A percentile compares a stretch with the other conserved stretches of the same genome.
These are phyloP conservation scores for Quercus engelmannii DNA, from an alignment of 306 rosid genomes.

Conservation along the genomic window DNA sequence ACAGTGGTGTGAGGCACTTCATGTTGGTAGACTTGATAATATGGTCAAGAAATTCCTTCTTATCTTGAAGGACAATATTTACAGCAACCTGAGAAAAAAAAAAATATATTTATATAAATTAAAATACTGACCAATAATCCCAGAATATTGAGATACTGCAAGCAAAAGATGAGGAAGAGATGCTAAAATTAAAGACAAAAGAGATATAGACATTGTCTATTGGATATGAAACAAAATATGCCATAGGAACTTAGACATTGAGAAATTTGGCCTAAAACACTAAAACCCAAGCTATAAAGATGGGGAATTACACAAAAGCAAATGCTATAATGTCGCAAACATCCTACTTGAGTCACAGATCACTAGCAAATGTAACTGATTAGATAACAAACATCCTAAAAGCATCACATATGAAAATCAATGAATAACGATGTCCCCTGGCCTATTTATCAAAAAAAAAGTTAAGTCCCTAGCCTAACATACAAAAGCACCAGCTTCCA, in stretches of 20 bases:
- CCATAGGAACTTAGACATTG: neutral
- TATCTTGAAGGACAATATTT: constrained; percentile 69
- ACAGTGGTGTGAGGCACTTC: too few species aligned
- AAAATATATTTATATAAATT: neutral
- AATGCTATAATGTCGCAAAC: neutral
- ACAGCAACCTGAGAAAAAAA: constrained; percentile 64
- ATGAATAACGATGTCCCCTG: neutral
- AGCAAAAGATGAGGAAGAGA: neutral
- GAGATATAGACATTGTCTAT: neutral
- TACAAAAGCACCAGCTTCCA: neutral
- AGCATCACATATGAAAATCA: neutral
- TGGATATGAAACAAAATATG: neutral
- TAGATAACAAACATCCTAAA: neutral
- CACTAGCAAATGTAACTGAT: neutral
- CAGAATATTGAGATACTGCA: neutral
- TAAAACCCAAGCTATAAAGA: neutral
- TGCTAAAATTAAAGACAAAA: neutral
- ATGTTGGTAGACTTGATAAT: too few species aligned
- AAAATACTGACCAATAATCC: constrained; percentile 11
- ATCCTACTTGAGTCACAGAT: neutral
- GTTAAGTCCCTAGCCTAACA: neutral
- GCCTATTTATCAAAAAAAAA: too few species aligned
- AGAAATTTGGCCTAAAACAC: neutral
- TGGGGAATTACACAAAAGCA: neutral
- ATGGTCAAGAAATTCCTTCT: constrained; percentile 12